Evolutionary conservation across 73 alveolate species (phyloP).

Genomic region (Uronychia setigera): DNA sequence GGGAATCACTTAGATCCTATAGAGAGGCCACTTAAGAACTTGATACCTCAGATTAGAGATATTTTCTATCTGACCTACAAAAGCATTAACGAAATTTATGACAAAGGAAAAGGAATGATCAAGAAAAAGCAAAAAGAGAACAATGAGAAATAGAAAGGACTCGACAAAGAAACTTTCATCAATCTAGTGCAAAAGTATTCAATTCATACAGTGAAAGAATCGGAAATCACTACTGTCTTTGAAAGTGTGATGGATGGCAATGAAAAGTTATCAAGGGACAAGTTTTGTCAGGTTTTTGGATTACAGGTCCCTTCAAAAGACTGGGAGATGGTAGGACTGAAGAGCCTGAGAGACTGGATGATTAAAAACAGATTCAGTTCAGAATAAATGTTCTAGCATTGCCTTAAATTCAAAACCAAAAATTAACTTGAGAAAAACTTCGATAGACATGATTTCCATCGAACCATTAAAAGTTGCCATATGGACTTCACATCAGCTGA

Average conservation of each 20-base stretch:
- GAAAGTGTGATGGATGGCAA: neutral
- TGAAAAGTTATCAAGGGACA: neutral
- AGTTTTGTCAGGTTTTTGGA: neutral
- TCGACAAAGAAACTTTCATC: neutral
- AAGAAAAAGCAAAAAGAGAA: neutral
- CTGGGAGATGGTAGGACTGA: constrained; percentile 1
- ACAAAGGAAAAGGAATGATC: constrained; percentile 18
- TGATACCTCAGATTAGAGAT: constrained; percentile 20
- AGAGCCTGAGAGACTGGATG: constrained; percentile 50
- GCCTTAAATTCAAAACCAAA: constrained; percentile 10
- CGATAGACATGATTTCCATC: constrained; percentile 38
- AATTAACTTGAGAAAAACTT: constrained; percentile 16
- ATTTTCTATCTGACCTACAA: constrained; percentile 25
- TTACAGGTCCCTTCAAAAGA: neutral
- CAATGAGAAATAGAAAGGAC: neutral
- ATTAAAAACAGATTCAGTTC: constrained; percentile 23
- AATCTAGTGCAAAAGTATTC: neutral
- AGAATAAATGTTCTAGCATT: constrained; percentile 18
- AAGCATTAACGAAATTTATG: constrained; percentile 24
- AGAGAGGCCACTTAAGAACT: constrained; percentile 19
- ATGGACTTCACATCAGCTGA: constrained; percentile 41
- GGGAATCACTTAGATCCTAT: neutral
- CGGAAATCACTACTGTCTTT: neutral
- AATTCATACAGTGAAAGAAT: neutral
- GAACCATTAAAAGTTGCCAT: constrained; percentile 7